Percentiles rank a stretch among this genome's conserved stretches.
These are phyloP conservation scores for Hypericum perforatum DNA, from an alignment of 345 rosid genomes.

Conservation along the genomic window DNA sequence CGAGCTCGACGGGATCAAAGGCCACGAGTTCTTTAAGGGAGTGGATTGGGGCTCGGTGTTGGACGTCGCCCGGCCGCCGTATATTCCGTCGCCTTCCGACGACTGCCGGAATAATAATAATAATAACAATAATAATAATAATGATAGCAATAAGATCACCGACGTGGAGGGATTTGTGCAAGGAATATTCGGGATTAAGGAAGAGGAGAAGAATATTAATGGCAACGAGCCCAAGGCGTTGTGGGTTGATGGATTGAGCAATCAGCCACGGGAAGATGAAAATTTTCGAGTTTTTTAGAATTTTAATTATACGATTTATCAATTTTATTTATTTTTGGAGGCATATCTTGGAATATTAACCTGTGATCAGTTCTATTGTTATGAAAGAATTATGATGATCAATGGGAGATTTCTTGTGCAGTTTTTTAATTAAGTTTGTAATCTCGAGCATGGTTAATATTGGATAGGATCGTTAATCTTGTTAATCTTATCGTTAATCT, in stretches of 20 bases:
- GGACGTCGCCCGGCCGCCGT: slow-evolving; percentile 54
- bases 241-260: slow-evolving; percentile 16
- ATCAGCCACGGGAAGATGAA: slow-evolving; percentile 8
- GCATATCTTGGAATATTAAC: neutral
- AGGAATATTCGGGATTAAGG: slow-evolving; percentile 24
- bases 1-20: slow-evolving; percentile 42
- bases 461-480: too few species aligned
- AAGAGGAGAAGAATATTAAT: neutral
- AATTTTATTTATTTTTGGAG: too few species aligned
- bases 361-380: too few species aligned
- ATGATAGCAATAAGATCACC: slow-evolving; percentile 17
- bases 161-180: slow-evolving; percentile 66
- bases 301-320: neutral
- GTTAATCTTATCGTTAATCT: too few species aligned
- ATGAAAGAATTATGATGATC: too few species aligned
- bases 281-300: slow-evolving; percentile 29
- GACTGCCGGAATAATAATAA: slow-evolving; percentile 5
- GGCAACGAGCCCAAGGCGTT: neutral
- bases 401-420: too few species aligned
- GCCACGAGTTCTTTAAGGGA: slow-evolving; percentile 58
- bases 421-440: too few species aligned
- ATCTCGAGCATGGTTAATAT: too few species aligned
- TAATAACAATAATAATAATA: neutral
- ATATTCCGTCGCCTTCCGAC: slow-evolving; percentile 36
- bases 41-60: slow-evolving; percentile 47